These are phyloP conservation scores for Physaria fendleri DNA, from an alignment of 345 rosid species.

Conservation along the genomic window DNA sequence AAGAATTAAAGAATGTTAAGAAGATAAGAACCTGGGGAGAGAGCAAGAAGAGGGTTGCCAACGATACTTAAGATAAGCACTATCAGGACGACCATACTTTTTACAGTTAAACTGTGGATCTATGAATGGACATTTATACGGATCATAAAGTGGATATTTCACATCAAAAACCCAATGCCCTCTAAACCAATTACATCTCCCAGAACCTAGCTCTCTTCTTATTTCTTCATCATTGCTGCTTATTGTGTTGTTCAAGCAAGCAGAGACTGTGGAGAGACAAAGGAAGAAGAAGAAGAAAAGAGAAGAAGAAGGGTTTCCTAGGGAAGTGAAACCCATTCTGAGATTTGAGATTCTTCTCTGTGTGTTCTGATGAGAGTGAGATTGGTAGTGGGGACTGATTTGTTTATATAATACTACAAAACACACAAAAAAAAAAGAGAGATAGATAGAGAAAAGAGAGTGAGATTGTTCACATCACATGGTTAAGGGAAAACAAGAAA, in stretches of 20 bases:
- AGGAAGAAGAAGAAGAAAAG: constrained; percentile 15
- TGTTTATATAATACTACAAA: constrained; percentile 14
- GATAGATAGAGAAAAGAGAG: constrained; percentile 9
- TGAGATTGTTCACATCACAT: constrained; percentile 30
- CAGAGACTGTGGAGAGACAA: constrained; percentile 21
- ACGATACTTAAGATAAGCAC: constrained; percentile 54
- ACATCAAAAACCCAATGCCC: constrained; percentile 71
- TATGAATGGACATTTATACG: constrained; percentile 61
- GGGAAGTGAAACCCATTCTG: constrained; percentile 33
- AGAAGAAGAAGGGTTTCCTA: constrained; percentile 14
- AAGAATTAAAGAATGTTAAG: neutral
- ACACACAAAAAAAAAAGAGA: constrained; percentile 1
- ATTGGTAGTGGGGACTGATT: constrained; percentile 19
- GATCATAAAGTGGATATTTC: constrained; percentile 62
- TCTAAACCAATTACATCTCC: constrained; percentile 49
- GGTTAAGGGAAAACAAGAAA: constrained; percentile 23
- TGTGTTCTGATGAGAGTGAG: constrained; percentile 4
- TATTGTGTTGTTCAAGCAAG: constrained; percentile 7
- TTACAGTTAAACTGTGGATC: constrained; percentile 77
- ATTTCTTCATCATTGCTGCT: constrained; percentile 1
- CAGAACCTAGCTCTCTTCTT: constrained; percentile 26
- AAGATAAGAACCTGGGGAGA: constrained; percentile 50
- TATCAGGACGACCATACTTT: constrained; percentile 77
- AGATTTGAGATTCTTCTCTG: constrained; percentile 23
- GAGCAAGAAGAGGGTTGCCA: constrained; percentile 72